Conservation (phyloP, 2,329 filamentous ascomycete species). For the Herpomyces periplanetae region DNA sequence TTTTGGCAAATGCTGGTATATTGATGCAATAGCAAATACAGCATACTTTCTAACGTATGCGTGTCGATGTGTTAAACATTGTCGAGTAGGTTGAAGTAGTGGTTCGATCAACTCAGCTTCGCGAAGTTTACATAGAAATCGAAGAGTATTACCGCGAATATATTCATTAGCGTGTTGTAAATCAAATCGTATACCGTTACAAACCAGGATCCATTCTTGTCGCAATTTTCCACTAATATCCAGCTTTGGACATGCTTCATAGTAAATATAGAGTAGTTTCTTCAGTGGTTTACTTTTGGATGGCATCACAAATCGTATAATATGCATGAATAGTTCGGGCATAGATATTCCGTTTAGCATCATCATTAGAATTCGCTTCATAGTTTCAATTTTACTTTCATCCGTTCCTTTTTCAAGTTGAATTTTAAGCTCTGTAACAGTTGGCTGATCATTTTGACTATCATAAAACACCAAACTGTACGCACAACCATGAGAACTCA, state of each 20-base stretch:
- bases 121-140: slow-evolving; percentile 80
- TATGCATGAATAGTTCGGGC: slow-evolving; percentile 87
- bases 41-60: slow-evolving; percentile 95
- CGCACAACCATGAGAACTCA: too few relatives aligned
- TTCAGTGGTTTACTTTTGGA: slow-evolving; percentile 85
- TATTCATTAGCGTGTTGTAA: slow-evolving; percentile 94
- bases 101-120: slow-evolving; percentile 89
- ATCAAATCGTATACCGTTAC: slow-evolving; percentile 91
- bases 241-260: slow-evolving; percentile 89
- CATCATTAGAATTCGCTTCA: slow-evolving; percentile 77
- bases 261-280: slow-evolving; percentile 96
- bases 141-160: slow-evolving; percentile 82
- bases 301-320: slow-evolving; percentile 97
- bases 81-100: slow-evolving; percentile 56
- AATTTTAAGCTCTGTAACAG: slow-evolving; percentile 56
- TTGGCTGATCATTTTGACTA: slow-evolving; percentile 70
- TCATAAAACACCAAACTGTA: slow-evolving; percentile 95
- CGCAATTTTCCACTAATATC: slow-evolving; percentile 75
- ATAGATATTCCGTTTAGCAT: slow-evolving; percentile 96
- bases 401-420: slow-evolving; percentile 79
- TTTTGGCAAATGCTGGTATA: slow-evolving; percentile 55
- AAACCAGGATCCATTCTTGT: slow-evolving; percentile 97
- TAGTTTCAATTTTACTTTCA: slow-evolving; percentile 67
- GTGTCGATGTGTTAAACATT: slow-evolving; percentile 76
- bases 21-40: slow-evolving; percentile 69